These are phyloP conservation scores for Echinosphaeria canescens DNA, from an alignment of 2,329 filamentous ascomycete genomes.

Conservation along the genomic window DNA sequence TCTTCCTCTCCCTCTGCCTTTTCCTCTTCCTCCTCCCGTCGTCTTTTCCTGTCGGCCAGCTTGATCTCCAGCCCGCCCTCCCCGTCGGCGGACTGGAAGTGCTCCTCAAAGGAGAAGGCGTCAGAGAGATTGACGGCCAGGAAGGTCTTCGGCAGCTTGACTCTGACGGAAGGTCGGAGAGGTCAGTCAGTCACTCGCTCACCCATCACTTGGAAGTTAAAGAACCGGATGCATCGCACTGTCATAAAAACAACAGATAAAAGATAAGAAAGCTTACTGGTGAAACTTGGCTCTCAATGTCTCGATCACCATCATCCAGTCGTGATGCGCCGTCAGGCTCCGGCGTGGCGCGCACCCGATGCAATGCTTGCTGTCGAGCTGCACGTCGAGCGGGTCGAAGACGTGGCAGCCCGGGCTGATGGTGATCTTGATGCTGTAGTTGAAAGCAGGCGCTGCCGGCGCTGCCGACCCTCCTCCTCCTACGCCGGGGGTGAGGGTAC, in stretches of 20 bases:
- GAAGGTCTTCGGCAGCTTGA: conserved; percentile 45
- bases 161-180: too few species aligned
- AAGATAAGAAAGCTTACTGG: conserved; percentile 35
- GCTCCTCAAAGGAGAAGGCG: conserved; percentile 37
- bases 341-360: conserved; percentile 86
- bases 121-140: conserved; percentile 42
- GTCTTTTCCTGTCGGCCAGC: too few species aligned
- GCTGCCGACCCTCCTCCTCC: too few species aligned
- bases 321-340: conserved; percentile 72
- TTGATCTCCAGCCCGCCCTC: too few species aligned
- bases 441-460: too few species aligned
- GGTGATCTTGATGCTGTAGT: conserved; percentile 91
- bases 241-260: background rate
- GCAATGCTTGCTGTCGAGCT: conserved; percentile 88
- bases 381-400: conserved; percentile 87
- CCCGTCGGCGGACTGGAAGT: too few species aligned
- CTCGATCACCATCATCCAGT: conserved; percentile 96
- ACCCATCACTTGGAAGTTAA: too few species aligned
- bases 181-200: too few species aligned
- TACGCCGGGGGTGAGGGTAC: conserved; percentile 92
- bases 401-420: conserved; percentile 93
- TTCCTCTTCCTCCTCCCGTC: too few species aligned
- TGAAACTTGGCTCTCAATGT: conserved; percentile 89
- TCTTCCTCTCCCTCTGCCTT: too few species aligned
- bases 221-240: too few species aligned